A percentile compares a stretch with the other conserved stretches of the same genome.
phyloP scores from a whole-genome alignment of 352 stramenopile genomes.

The Peronospora destructor region DNA sequence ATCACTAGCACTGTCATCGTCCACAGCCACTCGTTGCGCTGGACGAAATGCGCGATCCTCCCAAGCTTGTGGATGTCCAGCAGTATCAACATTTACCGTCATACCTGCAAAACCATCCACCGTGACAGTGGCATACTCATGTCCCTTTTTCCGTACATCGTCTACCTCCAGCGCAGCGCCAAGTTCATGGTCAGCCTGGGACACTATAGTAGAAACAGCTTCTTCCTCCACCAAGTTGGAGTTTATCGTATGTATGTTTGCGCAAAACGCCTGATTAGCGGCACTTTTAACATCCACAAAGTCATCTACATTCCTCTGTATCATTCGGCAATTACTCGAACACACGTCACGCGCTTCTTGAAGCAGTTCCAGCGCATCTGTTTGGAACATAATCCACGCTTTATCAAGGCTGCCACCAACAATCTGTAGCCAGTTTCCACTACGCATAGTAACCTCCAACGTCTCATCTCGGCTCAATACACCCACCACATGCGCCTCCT shows the following conservation, averaged over 20 bases:
- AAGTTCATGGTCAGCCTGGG: neutral
- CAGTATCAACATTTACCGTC: neutral
- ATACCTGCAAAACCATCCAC: neutral
- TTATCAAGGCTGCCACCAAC: conserved; percentile 18
- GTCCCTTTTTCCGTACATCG: neutral
- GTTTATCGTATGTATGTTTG: neutral
- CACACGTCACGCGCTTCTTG: conserved; percentile 30
- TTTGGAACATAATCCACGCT: conserved; percentile 70
- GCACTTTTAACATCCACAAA: neutral
- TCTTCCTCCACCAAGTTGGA: neutral
- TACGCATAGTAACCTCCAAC: conserved; percentile 42
- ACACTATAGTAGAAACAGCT: neutral
- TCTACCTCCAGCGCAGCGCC: neutral
- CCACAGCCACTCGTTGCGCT: neutral
- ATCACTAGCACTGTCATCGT: neutral
- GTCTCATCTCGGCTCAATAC: conserved; percentile 47
- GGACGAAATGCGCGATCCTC: conserved; percentile 7
- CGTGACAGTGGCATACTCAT: neutral
- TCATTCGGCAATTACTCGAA: conserved; percentile 17
- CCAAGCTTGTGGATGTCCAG: neutral
- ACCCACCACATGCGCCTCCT: conserved; percentile 46
- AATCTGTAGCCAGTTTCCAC: conserved; percentile 53
- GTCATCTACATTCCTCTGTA: neutral
- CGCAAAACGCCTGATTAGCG: neutral
- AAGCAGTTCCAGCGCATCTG: conserved; percentile 41